Base-by-base conservation (phyloP, 1,139 yeast genomes). In the Geotrichum candidum region DNA sequence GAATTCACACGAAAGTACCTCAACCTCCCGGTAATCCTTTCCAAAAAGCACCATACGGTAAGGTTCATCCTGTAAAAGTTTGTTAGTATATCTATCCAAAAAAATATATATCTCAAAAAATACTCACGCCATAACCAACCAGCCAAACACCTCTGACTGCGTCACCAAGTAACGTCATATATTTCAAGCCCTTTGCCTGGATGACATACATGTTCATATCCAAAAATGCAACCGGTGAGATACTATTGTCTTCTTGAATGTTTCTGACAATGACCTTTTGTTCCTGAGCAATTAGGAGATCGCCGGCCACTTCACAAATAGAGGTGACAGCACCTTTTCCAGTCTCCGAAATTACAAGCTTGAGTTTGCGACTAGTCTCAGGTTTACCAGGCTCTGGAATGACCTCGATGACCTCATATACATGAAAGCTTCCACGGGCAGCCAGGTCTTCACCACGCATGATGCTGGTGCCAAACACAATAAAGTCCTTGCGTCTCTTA, bases 331-430 rank as follows among this genome's bases (percentile, higher is more conserved):
- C 92, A 13, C 98, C 98, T 68, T 88, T 86, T 1, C 90, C 84
- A 51, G 83, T 85, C 73, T 92, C 98, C 56, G 83, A 81, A 61
- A 84, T 85, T n/a, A 89, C 80, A 66, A 85, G 84, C 70, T 90
- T 90, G 67, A 94, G 80, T 72, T 87, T 88, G 72, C 83, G 89
- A 67, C 86, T 87, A 1, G 92, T 87, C 68, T 90, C 96, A 0
- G 97, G 97, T 64, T 80, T 83, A 0, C 88, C 94, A 0, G 95
- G 95, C 69, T 91, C 97, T 0, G 97, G 97, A 64, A 90, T 90
- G 72, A 91, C 88, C 65, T 87, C 92, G 60, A 88, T 86, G 52
- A 90, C 80, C 66, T 91, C 96, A 68, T 78, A 86, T 1, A 92
- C 77, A 66, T 85, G 84, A 73, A 90, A 88, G 1, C 87, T 79